phyloP scores from a whole-genome alignment of 208 protist genomes.

The Leishmania braziliensis region DNA sequence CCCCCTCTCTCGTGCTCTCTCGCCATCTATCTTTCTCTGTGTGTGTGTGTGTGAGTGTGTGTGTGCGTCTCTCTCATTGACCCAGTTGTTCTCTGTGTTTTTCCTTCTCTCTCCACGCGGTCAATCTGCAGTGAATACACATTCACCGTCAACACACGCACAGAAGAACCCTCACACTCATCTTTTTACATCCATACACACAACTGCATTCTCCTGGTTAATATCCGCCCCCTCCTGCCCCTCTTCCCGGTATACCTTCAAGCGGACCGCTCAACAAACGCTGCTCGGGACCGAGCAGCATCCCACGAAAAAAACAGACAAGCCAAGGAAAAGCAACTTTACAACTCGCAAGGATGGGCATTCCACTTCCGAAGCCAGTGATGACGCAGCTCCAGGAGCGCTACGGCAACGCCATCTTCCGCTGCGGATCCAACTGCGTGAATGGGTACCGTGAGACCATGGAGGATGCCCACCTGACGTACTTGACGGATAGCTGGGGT shows the following conservation, averaged over 20 bases:
- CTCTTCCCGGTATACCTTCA: not conserved
- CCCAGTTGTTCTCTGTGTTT: not conserved
- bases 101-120: not conserved
- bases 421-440: slow-evolving; percentile 87
- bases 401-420: slow-evolving; percentile 88
- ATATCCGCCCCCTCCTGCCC: not conserved
- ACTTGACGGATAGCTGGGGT: slow-evolving; percentile 81
- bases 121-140: not conserved
- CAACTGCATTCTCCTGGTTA: not conserved
- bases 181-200: slow-evolving; percentile 2
- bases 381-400: slow-evolving; percentile 89
- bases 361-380: slow-evolving; percentile 90
- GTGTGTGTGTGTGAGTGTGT: not conserved
- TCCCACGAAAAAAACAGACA: slow-evolving; percentile 9
- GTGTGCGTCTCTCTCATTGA: not conserved
- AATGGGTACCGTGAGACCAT: slow-evolving; percentile 93
- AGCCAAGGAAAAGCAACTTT: not conserved
- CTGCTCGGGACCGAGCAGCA: not conserved
- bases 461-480: slow-evolving; percentile 88
- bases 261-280: not conserved
- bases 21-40: not conserved
- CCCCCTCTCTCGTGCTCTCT: too few species aligned
- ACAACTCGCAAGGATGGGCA: slow-evolving; percentile 66
- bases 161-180: not conserved
- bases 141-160: not conserved